A percentile compares a stretch with the other conserved stretches of the same genome.
These are phyloP conservation scores for Diaporthe ilicicola DNA, from an alignment of 2,329 filamentous ascomycete genomes.

Conservation along the genomic window DNA sequence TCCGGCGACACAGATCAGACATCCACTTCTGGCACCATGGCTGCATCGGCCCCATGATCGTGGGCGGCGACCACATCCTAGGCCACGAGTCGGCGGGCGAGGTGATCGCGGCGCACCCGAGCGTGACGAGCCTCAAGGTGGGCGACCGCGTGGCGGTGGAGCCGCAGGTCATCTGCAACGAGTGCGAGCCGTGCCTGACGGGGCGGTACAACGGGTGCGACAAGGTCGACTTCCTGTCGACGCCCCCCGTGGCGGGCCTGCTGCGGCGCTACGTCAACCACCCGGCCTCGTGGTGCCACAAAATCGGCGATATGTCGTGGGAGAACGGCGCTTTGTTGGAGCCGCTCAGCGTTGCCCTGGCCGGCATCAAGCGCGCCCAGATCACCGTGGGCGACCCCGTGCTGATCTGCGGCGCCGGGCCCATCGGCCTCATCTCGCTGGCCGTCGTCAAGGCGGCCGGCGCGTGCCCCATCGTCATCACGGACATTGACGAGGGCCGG, in stretches of 20 bases:
- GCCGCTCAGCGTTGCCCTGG: conserved; percentile 87
- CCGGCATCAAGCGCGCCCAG: conserved; percentile 84
- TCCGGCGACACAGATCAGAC: conserved; percentile 70
- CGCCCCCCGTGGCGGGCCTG: conserved; percentile 86
- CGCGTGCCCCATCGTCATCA: conserved; percentile 90
- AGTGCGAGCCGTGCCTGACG: conserved; percentile 89
- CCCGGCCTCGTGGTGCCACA: conserved; percentile 94
- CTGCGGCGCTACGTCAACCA: conserved; percentile 94
- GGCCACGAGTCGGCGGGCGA: conserved; percentile 93
- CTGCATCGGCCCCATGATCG: conserved; percentile 95
- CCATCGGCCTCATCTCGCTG: conserved; percentile 90
- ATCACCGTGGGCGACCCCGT: conserved; percentile 87
- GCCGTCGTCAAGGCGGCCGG: conserved; percentile 87
- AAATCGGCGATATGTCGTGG: conserved; percentile 90
- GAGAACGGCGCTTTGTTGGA: conserved; percentile 93
- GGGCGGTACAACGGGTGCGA: conserved; percentile 97
- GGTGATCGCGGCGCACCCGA: conserved; percentile 82
- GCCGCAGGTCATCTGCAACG: conserved; percentile 90
- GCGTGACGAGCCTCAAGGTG: conserved; percentile 78
- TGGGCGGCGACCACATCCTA: conserved; percentile 86
- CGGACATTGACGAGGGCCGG: conserved; percentile 89
- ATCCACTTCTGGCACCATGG: conserved; percentile 98
- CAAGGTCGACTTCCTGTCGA: conserved; percentile 85
- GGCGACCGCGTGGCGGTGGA: conserved; percentile 95
- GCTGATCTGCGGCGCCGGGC: conserved; percentile 90